Evolutionary conservation across 306 rosid species (phyloP).

Genomic region (Cicer judaicum): DNA sequence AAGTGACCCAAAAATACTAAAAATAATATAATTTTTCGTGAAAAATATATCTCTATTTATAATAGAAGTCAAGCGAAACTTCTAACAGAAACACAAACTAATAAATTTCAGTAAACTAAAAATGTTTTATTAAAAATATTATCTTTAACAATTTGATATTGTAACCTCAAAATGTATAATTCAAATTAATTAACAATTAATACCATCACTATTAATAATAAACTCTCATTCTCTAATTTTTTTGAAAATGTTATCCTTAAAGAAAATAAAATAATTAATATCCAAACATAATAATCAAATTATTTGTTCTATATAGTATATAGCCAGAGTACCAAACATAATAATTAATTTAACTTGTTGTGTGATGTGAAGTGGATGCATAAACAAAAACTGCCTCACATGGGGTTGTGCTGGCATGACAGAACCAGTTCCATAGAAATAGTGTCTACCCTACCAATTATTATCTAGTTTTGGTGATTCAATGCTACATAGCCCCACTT

Average conservation of each 20-base stretch:
- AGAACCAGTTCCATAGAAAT: slow-evolving; percentile 47
- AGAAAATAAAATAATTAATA: background rate
- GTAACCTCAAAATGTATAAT: no score
- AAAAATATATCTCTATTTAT: no score
- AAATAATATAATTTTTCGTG: no score
- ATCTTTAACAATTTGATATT: background rate
- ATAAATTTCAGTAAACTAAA: no score
- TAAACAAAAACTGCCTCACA: slow-evolving; percentile 59
- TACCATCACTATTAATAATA: no score
- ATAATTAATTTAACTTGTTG: slow-evolving; percentile 44
- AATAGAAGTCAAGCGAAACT: no score
- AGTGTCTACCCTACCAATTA: slow-evolving; percentile 41
- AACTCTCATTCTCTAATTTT: no score
- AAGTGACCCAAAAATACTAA: no score
- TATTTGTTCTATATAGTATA: slow-evolving; percentile 3
- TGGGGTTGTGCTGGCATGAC: slow-evolving; percentile 71
- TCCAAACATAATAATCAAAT: background rate
- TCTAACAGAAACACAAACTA: no score
- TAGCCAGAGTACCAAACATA: slow-evolving; percentile 34
- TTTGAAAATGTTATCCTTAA: background rate
- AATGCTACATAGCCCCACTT: slow-evolving; percentile 46
- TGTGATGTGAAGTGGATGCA: slow-evolving; percentile 38
- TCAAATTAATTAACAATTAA: no score
- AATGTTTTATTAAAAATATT: background rate
- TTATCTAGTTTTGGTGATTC: slow-evolving; percentile 41